phyloP scores from a whole-genome alignment of 768 basidiomycete genomes.

The Naganishia friedmannii region DNA sequence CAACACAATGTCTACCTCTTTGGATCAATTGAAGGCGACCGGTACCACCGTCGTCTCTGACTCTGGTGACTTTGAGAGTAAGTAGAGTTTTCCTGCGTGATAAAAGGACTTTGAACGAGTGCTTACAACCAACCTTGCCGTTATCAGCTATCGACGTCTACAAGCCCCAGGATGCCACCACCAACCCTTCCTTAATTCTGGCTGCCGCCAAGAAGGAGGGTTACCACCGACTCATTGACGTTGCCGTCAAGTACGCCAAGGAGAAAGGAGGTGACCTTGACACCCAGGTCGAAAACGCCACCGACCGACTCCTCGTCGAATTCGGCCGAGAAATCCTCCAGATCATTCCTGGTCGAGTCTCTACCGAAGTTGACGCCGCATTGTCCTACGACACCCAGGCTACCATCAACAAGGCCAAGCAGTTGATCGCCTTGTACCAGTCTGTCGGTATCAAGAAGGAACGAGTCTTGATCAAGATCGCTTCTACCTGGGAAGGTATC shows the following conservation, averaged over 20 bases:
- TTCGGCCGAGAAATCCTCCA: conserved; percentile 93
- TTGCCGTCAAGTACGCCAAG: conserved; percentile 57
- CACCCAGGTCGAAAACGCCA: conserved; percentile 69
- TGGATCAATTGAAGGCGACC: conserved; percentile 70
- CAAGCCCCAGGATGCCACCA: conserved; percentile 99
- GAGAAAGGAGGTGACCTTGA: conserved; percentile 75
- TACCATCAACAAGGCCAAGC: conserved; percentile 54
- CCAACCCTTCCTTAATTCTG: conserved; percentile 92
- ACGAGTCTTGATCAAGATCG: conserved; percentile 96
- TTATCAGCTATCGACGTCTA: conserved; percentile 81
- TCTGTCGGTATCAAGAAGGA: conserved; percentile 91
- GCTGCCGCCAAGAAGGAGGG: conserved; percentile 84
- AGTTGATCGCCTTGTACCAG: conserved; percentile 87
- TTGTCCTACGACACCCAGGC: conserved; percentile 83
- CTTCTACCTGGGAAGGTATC: conserved; percentile 99
- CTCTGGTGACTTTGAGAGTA: conserved; percentile 88
- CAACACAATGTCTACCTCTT: conserved; percentile 49
- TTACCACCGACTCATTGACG: conserved; percentile 63
- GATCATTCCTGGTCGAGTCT: conserved; percentile 97
- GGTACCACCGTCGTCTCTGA: conserved; percentile 97
- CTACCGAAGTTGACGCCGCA: conserved; percentile 96
- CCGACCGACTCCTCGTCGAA: conserved; percentile 91
- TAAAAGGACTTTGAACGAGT: neutral
- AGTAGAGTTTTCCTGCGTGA: conserved; percentile 32
- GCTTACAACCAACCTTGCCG: conserved; percentile 16